Evolutionary conservation across 176 grass and related monocot genomes (phyloP), one percentile per base, ranked within the genome.

Genomic region (Poa pratensis): DNA sequence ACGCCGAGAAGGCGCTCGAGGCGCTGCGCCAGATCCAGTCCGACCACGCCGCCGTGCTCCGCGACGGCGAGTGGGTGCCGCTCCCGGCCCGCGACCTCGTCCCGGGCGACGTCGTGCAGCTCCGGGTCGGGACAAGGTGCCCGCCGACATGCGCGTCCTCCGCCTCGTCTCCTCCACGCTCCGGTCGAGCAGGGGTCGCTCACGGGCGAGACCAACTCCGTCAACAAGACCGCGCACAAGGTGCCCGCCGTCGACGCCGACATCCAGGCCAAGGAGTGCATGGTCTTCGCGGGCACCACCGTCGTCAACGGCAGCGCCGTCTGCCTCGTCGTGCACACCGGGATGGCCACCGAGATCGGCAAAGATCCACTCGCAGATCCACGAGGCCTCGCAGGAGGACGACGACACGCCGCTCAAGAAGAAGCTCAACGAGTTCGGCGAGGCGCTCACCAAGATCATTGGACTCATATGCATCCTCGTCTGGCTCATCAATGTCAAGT

Each of bases 401-500:
- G 93, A 95, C 4, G 96, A 98, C 42, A 98, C 96, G 0, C 96
- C 96, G 59, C 79, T 98, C 66, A 95, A 87, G 88, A 98, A 98
- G 91, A 98, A 98, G 85, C 82, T 98, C 45, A 98, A 98, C 51
- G 90, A 98, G 37, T 98, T 98, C 14, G 96, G 96, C 1, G 93
- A 92, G 86, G 84, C 84, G 61, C 90, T 98, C 24, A 98, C 96
- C 32, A 90, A 90, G 48, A 92, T 98, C 85, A 98, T 98, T 61
- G 96, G 96, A 0, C 83, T 95, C 61, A 87, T 98, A 37, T 98
- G 96, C 63, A 53, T 80, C 1, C 77, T 98, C 4, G 96, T 98
- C 7, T 98, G 96, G 96, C 82, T 98, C 8, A 98, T 98, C 64
- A 98, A 98, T 46, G 96, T 95, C 20, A 98, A 94, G 67, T 98